A percentile compares a stretch with the other conserved stretches of the same genome.
These are phyloP conservation scores for Chaetomium fimeti DNA, from an alignment of 495 filamentous ascomycete species.

Conservation along the genomic window DNA sequence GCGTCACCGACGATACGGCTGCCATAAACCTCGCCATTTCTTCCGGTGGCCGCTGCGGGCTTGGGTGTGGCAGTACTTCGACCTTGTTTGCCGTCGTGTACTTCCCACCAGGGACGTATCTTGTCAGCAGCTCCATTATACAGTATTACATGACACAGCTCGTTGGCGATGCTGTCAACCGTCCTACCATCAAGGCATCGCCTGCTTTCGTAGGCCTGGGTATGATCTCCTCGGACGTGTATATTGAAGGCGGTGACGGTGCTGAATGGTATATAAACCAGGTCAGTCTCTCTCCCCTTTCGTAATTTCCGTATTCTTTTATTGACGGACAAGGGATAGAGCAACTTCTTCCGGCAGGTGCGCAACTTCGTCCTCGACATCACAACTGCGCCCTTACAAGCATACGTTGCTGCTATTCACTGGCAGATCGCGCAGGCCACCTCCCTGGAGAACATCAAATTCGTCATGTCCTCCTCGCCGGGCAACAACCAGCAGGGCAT, in stretches of 20 bases:
- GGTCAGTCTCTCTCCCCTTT: too few relatives aligned
- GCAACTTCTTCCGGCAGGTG: too few relatives aligned
- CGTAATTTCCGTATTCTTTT: too few relatives aligned
- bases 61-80: neutral
- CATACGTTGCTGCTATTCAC: neutral
- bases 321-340: too few relatives aligned
- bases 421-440: conserved; percentile 86
- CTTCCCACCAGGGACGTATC: neutral
- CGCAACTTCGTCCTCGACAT: too few relatives aligned
- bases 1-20: neutral
- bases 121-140: neutral
- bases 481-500: conserved; percentile 33
- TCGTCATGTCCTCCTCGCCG: conserved; percentile 31
- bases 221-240: neutral
- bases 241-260: neutral
- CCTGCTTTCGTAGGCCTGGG: too few relatives aligned
- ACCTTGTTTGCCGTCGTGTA: neutral
- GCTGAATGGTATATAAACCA: neutral
- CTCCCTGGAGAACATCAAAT: conserved; percentile 76
- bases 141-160: conserved; percentile 4
- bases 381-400: too few relatives aligned
- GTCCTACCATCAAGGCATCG: neutral
- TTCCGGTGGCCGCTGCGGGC: neutral
- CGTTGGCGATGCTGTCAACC: neutral
- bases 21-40: neutral